phyloP scores from a whole-genome alignment of 495 filamentous ascomycete genomes.

The Parachaetomium inaequale region DNA sequence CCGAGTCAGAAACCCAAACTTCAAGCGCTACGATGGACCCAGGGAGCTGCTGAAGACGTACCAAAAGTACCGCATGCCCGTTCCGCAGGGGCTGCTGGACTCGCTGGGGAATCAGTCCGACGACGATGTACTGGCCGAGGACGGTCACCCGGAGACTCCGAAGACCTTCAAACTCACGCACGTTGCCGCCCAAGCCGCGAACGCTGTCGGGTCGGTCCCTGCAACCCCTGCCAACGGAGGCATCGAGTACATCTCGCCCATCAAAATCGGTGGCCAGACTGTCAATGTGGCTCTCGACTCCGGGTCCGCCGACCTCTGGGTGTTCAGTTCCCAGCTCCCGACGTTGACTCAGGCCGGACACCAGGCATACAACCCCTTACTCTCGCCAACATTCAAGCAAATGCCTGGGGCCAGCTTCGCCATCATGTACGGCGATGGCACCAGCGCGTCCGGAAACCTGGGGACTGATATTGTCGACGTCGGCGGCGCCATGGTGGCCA shows the following conservation, averaged over 20 bases:
- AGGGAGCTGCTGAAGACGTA: slow-evolving; percentile 59
- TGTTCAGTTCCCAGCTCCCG: slow-evolving; percentile 66
- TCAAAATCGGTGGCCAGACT: slow-evolving; percentile 68
- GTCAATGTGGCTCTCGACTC: slow-evolving; percentile 79
- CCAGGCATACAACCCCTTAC: slow-evolving; percentile 57
- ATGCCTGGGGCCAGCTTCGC: slow-evolving; percentile 51
- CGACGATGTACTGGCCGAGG: slow-evolving; percentile 17
- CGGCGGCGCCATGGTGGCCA: slow-evolving; percentile 62
- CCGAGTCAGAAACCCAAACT: slow-evolving; percentile 51
- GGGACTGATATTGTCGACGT: slow-evolving; percentile 71
- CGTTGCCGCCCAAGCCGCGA: slow-evolving; percentile 14
- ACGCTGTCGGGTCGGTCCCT: slow-evolving; percentile 50
- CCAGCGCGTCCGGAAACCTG: slow-evolving; percentile 61
- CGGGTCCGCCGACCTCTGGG: slow-evolving; percentile 81
- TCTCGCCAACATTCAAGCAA: slow-evolving; percentile 52
- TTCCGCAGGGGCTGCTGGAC: slow-evolving; percentile 40
- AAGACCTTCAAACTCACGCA: slow-evolving; percentile 12
- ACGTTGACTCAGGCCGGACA: slow-evolving; percentile 46
- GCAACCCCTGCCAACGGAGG: slow-evolving; percentile 60
- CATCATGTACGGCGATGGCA: slow-evolving; percentile 73
- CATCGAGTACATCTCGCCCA: slow-evolving; percentile 66
- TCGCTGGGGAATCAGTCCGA: slow-evolving; percentile 32
- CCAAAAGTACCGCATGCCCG: slow-evolving; percentile 57
- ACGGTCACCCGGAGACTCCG: neutral
- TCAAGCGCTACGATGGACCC: slow-evolving; percentile 51